A percentile compares a stretch with the other conserved stretches of the same genome.
These are phyloP conservation scores for Coix lacrymajobi DNA, from an alignment of 176 grass and related monocot genomes.

Conservation along the genomic window DNA sequence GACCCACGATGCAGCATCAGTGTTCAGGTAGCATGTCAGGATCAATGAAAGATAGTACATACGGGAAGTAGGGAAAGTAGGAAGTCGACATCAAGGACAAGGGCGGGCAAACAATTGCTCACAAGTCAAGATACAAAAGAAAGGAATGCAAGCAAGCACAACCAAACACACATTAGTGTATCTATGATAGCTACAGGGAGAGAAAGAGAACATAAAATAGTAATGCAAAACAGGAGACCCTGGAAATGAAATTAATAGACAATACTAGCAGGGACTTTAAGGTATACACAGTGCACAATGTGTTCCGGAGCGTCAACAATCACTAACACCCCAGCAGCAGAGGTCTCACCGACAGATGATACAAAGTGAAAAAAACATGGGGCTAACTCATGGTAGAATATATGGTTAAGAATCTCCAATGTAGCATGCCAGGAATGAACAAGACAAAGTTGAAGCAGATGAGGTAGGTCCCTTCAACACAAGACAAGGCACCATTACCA, in stretches of 20 bases:
- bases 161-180: slow-evolving; percentile 1
- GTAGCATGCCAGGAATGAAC: slow-evolving; percentile 37
- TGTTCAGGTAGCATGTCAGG: slow-evolving; percentile 47
- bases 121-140: slow-evolving; percentile 36
- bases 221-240: background rate
- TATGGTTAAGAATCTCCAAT: slow-evolving; percentile 26
- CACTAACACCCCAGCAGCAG: background rate
- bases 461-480: slow-evolving; percentile 29
- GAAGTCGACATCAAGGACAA: slow-evolving; percentile 40
- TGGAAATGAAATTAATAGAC: slow-evolving; percentile 9
- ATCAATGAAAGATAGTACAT: slow-evolving; percentile 33
- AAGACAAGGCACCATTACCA: slow-evolving; percentile 34
- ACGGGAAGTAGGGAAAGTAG: slow-evolving; percentile 27
- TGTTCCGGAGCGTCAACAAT: background rate
- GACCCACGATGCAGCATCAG: slow-evolving; percentile 7
- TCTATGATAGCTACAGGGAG: background rate
- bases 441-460: slow-evolving; percentile 33
- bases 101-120: slow-evolving; percentile 29
- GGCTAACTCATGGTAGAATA: slow-evolving; percentile 4
- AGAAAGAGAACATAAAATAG: slow-evolving; percentile 8
- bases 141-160: slow-evolving; percentile 17
- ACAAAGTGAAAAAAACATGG: slow-evolving; percentile 14
- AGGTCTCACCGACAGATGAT: slow-evolving; percentile 20
- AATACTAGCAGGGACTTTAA: background rate
- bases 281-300: background rate